These are phyloP conservation scores for Penicillium turbatum DNA, from an alignment of 495 filamentous ascomycete species.

Conservation along the genomic window DNA sequence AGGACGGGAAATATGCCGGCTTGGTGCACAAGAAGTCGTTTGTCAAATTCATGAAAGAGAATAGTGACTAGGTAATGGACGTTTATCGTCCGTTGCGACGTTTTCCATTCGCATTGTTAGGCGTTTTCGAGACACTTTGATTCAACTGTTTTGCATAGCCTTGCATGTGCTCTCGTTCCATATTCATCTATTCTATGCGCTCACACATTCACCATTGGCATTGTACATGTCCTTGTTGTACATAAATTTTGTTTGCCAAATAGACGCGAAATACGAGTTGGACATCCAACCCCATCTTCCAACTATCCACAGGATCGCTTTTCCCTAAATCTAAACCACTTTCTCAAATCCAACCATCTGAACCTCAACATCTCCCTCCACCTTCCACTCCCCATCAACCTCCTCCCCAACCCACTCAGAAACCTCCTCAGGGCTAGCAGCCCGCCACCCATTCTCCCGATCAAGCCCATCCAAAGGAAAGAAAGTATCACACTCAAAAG, in stretches of 20 bases:
- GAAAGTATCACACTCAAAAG: slow-evolving; percentile 85
- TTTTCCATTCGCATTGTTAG: neutral
- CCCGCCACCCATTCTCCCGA: slow-evolving; percentile 33
- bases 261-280: neutral
- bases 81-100: neutral
- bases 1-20: slow-evolving; percentile 79
- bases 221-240: neutral
- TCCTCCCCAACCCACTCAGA: slow-evolving; percentile 44
- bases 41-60: slow-evolving; percentile 85
- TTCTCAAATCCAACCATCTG: slow-evolving; percentile 46
- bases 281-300: neutral
- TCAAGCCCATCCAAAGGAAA: slow-evolving; percentile 58
- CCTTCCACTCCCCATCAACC: slow-evolving; percentile 37
- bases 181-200: neutral
- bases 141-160: slow-evolving; percentile 17
- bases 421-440: slow-evolving; percentile 34
- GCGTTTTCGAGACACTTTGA: neutral
- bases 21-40: slow-evolving; percentile 97
- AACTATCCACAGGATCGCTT: neutral
- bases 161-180: slow-evolving; percentile 11
- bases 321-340: slow-evolving; percentile 10
- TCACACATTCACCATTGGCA: slow-evolving; percentile 1
- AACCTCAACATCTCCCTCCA: slow-evolving; percentile 40
- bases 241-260: neutral
- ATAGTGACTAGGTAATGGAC: slow-evolving; percentile 20